Evolutionary conservation across 2,329 filamentous ascomycete genomes (phyloP).

Genomic region (Talaromyces sp.): DNA sequence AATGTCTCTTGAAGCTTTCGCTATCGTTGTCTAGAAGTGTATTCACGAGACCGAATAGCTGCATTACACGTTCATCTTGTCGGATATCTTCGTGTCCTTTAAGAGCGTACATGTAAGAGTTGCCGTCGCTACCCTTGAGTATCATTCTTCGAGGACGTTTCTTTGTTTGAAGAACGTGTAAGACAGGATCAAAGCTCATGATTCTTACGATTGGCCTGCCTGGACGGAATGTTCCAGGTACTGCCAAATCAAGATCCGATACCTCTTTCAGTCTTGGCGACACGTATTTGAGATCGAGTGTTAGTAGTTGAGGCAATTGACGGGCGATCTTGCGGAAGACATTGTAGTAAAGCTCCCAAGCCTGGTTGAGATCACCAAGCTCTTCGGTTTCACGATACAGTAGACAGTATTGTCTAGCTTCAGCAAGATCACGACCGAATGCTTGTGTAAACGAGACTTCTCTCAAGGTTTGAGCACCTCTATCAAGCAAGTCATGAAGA

Average conservation of each 20-base stretch:
- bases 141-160: constrained; percentile 89
- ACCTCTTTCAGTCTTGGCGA: constrained; percentile 88
- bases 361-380: constrained; percentile 91
- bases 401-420: constrained; percentile 93
- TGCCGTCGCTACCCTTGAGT: constrained; percentile 83
- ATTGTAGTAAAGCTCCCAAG: constrained; percentile 98
- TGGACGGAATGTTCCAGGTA: constrained; percentile 92
- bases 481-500: constrained; percentile 85
- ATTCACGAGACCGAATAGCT: constrained; percentile 96
- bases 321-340: constrained; percentile 94
- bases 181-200: constrained; percentile 81
- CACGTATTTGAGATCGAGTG: constrained; percentile 91
- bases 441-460: constrained; percentile 98
- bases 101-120: constrained; percentile 79
- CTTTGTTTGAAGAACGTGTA: constrained; percentile 93
- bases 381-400: constrained; percentile 87
- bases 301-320: constrained; percentile 88
- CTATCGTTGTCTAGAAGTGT: constrained; percentile 90
- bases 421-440: constrained; percentile 90
- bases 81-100: constrained; percentile 99
- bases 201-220: constrained; percentile 78
- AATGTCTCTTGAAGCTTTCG: constrained; percentile 93
- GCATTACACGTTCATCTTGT: constrained; percentile 99
- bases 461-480: constrained; percentile 84
- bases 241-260: constrained; percentile 81